Evolutionary conservation across 257 asterid genomes (phyloP), one percentile per base, ranked within the genome.

Genomic region (Jaltomata sinuosa): DNA sequence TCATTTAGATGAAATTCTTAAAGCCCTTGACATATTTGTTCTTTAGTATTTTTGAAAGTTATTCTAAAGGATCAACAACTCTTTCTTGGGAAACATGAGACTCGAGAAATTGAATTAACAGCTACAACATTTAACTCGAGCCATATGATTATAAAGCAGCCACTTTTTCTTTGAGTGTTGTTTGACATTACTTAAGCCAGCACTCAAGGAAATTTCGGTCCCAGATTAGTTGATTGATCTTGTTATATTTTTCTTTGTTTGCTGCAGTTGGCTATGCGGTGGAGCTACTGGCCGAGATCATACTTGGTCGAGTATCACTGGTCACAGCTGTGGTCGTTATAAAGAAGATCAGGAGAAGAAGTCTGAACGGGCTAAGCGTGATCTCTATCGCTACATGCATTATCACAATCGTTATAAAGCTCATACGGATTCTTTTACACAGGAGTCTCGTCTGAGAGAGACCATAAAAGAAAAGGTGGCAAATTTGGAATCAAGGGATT

Each of bases 321-420:
- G 92, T 87, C 98, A 96, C 88, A 93, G 98, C 84, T 96, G 99
- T 87, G 99, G 99, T 77, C 98, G 98, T 82, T 96, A 91, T 85
- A 93, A 91, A 88, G 98, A 92, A 92, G 97, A 90, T 11, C 11
- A 65, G 27, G 92, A 85, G 72, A 91, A 91, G 86, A 90, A 87
- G 62, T 89, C 98, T 27, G 94, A 87, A 88, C 90, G 88, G 85
- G 99, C 97, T 79, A 93, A 92, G 89, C 89, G 94, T 76, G 97
- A 96, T 86, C 97, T 94, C 65, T 87, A 89, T 83, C 91, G 98
- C 82, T 96, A 96, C 88, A 93, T 92, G 94, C 99, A 96, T 89
- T 96, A 96, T 88, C 97, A 94, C 87, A 93, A 89, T 65, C 97
- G 97, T 36, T 94, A 93, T 83, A 96, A 94, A 90, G 98, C 98